These are phyloP conservation scores for Blastocystis sp. DNA, from an alignment of 352 stramenopile species.

Conservation along the genomic window DNA sequence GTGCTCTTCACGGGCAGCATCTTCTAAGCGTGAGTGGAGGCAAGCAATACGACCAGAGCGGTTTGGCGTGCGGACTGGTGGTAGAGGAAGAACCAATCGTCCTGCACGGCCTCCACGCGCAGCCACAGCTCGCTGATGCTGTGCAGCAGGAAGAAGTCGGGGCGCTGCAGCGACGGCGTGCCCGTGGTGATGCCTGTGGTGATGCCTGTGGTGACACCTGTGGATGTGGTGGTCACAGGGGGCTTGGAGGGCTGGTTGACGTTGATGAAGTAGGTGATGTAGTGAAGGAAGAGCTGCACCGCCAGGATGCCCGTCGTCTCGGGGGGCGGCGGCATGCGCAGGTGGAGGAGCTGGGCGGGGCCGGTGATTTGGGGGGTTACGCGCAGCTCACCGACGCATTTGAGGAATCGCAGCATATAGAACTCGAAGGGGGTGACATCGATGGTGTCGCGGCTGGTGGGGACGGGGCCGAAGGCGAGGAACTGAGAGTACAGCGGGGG, in stretches of 20 bases:
- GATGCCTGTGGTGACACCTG: too few species aligned
- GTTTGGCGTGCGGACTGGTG: background rate
- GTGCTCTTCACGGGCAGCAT: background rate
- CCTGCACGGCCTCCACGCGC: background rate
- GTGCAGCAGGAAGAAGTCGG: constrained; percentile 37
- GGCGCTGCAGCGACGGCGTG: constrained; percentile 24
- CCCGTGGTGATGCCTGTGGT: too few species aligned
- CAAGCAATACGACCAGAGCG: background rate
- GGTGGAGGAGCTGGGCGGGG: background rate
- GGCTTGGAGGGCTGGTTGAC: background rate
- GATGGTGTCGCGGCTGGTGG: constrained; percentile 15
- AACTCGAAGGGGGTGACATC: constrained; percentile 52
- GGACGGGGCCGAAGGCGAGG: background rate
- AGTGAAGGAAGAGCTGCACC: constrained; percentile 56
- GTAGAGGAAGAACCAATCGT: constrained; percentile 21
- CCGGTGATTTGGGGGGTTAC: background rate
- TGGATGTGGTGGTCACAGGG: background rate
- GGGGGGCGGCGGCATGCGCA: background rate
- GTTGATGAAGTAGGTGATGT: constrained; percentile 20
- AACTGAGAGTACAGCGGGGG: constrained; percentile 52
- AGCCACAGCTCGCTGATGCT: constrained; percentile 33
- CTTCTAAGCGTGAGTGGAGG: background rate
- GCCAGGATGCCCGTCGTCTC: constrained; percentile 16
- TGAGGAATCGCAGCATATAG: constrained; percentile 52
- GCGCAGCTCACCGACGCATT: background rate